phyloP scores from a whole-genome alignment of 371 early-diverging fungal species.

The Mortierella sp. region DNA sequence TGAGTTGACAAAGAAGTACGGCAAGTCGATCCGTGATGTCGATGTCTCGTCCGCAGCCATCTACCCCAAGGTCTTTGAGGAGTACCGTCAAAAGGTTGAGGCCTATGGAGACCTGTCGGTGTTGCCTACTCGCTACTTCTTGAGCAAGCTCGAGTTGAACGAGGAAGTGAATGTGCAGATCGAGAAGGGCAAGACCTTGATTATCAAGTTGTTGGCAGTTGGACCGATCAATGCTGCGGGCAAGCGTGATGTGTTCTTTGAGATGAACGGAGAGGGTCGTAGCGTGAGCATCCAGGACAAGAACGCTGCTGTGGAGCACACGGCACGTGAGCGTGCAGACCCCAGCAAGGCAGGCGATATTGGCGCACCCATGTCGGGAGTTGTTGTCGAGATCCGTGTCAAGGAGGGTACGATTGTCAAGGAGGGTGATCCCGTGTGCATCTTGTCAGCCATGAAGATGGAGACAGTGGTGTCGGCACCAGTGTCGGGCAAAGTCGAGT shows the following conservation, averaged over 20 bases:
- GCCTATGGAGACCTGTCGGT: conserved; percentile 89
- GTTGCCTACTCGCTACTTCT: conserved; percentile 93
- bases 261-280: conserved; percentile 95
- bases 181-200: conserved; percentile 91
- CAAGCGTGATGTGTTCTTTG: conserved; percentile 95
- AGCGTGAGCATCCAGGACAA: conserved; percentile 81
- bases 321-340: conserved; percentile 85
- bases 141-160: conserved; percentile 86
- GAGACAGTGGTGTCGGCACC: conserved; percentile 94
- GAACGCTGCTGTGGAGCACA: conserved; percentile 69
- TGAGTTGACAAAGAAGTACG: conserved; percentile 84
- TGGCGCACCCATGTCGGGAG: conserved; percentile 97
- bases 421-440: conserved; percentile 91
- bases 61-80: conserved; percentile 96
- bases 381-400: conserved; percentile 91
- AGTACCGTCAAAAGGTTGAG: conserved; percentile 79
- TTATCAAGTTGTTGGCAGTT: conserved; percentile 92
- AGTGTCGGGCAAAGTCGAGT: conserved; percentile 82
- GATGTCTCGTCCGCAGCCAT: conserved; percentile 91
- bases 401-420: conserved; percentile 85
- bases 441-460: conserved; percentile 98
- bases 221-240: conserved; percentile 86
- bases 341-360: conserved; percentile 84
- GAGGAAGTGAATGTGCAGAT: conserved; percentile 92
- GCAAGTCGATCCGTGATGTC: conserved; percentile 83